Evolutionary conservation across 2,329 filamentous ascomycete genomes (phyloP), one percentile per base, ranked within the genome.

Genomic region (Colletotrichum aenigma): DNA sequence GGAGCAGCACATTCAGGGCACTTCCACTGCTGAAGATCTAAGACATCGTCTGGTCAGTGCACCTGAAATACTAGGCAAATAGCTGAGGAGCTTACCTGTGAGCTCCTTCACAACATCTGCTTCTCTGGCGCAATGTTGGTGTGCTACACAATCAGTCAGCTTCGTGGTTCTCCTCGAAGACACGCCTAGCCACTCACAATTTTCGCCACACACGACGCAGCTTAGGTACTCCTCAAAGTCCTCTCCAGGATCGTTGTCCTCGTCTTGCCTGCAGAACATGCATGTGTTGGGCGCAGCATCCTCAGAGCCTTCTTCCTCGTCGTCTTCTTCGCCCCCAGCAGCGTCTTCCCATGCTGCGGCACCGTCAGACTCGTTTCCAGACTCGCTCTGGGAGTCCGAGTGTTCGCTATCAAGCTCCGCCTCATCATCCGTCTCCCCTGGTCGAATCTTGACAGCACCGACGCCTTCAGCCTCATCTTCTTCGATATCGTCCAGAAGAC

Each of bases 71-170:
- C 32, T 55, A 15, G 8, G 43, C 26, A 64, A 52, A 82, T 65
- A 12, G 28, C 16, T 34, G 10, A 4, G n/a, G 16, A 79, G 38
- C 89, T 84, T 89, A 96, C 94, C 91, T 18, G 13, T 72, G 18
- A 32, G n/a, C 5, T 69, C 38, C 12, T 28, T 28, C 7, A 75
- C 86, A 78, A 91, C 91, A 75, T 91, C 91, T 82, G 92, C 91
- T 82, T 94, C 91, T 82, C 94, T 92, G 74, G 95, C 96, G 86
- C 96, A 98, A 90, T 97, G 94, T 84, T 94, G 93, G 88, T 98
- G 96, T 81, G 96, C 96, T 98, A 87, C 82, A 87, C 81, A 85
- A 78, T n/a, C 74, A 78, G 82, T 90, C 80, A 89, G 86, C 79
- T 78, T 61, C 26, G n/a, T 8, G 30, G 10, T 34, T n/a, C 36